Conservation (phyloP, 495 filamentous ascomycete species). For the Penicillium coffeae region DNA sequence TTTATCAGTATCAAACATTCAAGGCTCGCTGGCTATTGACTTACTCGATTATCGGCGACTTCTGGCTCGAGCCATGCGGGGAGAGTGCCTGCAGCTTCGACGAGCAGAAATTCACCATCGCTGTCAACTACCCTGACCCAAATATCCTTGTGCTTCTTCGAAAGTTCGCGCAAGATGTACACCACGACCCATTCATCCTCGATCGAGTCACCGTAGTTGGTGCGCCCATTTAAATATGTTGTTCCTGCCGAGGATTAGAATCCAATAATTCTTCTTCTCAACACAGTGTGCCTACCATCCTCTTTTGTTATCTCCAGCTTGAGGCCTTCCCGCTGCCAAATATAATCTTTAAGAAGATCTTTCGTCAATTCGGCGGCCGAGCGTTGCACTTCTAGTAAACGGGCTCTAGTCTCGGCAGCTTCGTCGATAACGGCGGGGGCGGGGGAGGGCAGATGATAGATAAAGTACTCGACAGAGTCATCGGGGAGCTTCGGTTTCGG, state of each 20-base stretch:
- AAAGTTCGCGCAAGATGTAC: constrained; percentile 81
- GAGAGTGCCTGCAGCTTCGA: constrained; percentile 85
- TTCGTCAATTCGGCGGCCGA: constrained; percentile 59
- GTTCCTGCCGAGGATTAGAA: constrained; percentile 24
- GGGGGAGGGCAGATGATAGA: constrained; percentile 62
- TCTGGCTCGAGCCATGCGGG: constrained; percentile 93
- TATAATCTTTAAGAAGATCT: constrained; percentile 71
- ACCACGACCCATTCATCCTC: constrained; percentile 98
- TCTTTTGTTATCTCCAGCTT: constrained; percentile 56
- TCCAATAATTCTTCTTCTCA: neutral
- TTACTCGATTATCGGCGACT: constrained; percentile 74
- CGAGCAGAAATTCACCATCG: constrained; percentile 92
- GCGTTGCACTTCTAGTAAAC: constrained; percentile 67
- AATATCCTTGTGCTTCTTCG: constrained; percentile 63
- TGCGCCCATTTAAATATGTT: constrained; percentile 60
- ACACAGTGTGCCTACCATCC: constrained; percentile 42
- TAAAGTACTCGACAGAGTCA: constrained; percentile 80
- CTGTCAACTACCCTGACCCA: constrained; percentile 83
- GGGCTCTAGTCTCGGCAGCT: constrained; percentile 49
- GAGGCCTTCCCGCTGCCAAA: constrained; percentile 90
- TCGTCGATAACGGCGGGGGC: constrained; percentile 44
- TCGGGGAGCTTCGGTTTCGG: constrained; percentile 72
- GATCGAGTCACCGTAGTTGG: constrained; percentile 86
- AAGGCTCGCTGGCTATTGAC: constrained; percentile 1
- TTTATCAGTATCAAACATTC: neutral